phyloP scores from a whole-genome alignment of 2,329 filamentous ascomycete genomes.

The Rutstroemia sydowiana region DNA sequence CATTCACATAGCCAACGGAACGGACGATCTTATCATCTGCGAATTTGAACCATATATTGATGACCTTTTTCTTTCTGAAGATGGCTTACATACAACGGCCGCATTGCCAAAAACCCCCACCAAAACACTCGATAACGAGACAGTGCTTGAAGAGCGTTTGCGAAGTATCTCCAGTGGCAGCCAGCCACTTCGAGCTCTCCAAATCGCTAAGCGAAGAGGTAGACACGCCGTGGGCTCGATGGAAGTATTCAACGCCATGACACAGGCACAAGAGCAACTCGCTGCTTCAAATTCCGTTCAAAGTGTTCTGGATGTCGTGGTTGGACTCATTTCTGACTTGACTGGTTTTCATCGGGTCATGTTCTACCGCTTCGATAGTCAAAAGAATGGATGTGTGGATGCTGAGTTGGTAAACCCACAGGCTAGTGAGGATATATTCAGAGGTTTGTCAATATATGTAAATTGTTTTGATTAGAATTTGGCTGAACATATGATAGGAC shows the following conservation, averaged over 20 bases:
- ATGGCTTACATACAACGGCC: slow-evolving; percentile 34
- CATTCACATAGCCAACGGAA: slow-evolving; percentile 42
- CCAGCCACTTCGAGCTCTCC: slow-evolving; percentile 67
- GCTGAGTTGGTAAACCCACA: slow-evolving; percentile 78
- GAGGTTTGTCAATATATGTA: slow-evolving; percentile 54
- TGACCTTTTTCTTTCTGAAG: slow-evolving; percentile 34
- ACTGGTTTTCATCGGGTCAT: slow-evolving; percentile 89
- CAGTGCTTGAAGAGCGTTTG: slow-evolving; percentile 64
- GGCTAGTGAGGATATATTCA: slow-evolving; percentile 78
- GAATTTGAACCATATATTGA: slow-evolving; percentile 87
- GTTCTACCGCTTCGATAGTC: slow-evolving; percentile 78
- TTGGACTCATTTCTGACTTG: slow-evolving; percentile 80
- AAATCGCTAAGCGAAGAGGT: slow-evolving; percentile 71
- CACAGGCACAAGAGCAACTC: slow-evolving; percentile 83
- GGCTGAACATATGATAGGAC: not conserved
- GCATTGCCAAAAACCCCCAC: slow-evolving; percentile 51
- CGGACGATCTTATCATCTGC: slow-evolving; percentile 69
- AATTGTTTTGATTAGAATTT: not conserved
- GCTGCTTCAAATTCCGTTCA: slow-evolving; percentile 64
- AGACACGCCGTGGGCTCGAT: slow-evolving; percentile 50
- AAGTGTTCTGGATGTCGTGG: slow-evolving; percentile 69
- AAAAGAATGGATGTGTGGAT: slow-evolving; percentile 55
- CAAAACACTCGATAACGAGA: slow-evolving; percentile 66
- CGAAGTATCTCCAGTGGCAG: slow-evolving; percentile 71
- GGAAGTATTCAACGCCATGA: slow-evolving; percentile 88